Evolutionary conservation across 495 filamentous ascomycete genomes (phyloP).

Genomic region (Gamarada debralockiae): DNA sequence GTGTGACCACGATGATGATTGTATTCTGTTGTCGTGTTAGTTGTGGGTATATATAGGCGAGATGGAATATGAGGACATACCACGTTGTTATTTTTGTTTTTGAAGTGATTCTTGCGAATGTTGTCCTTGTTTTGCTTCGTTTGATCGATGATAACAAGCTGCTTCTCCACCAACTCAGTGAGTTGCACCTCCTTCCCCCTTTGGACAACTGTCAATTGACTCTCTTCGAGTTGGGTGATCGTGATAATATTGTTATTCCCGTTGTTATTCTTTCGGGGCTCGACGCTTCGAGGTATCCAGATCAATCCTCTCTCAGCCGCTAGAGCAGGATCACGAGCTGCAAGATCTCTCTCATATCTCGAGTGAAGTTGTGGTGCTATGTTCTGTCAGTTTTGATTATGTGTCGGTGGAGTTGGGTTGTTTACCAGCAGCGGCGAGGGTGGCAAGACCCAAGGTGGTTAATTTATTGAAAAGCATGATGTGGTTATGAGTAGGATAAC

Average conservation of each 20-base stretch:
- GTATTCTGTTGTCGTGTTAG: constrained; percentile 22
- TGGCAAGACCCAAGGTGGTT: constrained; percentile 16
- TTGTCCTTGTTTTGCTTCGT: constrained; percentile 15
- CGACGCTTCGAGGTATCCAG: constrained; percentile 14
- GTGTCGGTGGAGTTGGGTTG: neutral
- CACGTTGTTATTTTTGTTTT: constrained; percentile 21
- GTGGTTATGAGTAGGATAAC: neutral
- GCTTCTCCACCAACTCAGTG: constrained; percentile 11
- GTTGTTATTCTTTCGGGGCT: constrained; percentile 10
- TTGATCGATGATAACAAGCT: constrained; percentile 11
- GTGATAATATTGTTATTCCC: constrained; percentile 2
- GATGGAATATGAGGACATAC: constrained; percentile 8
- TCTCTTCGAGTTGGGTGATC: constrained; percentile 2
- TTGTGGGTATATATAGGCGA: neutral
- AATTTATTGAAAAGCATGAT: constrained; percentile 22
- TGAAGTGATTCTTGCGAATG: constrained; percentile 24
- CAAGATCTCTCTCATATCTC: constrained; percentile 6
- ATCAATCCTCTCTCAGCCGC: constrained; percentile 14
- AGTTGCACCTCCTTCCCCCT: constrained; percentile 12
- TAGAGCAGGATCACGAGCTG: constrained; percentile 3
- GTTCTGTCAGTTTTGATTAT: neutral
- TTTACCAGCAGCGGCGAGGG: constrained; percentile 19
- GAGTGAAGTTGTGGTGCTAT: constrained; percentile 17
- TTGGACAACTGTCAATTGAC: constrained; percentile 5
- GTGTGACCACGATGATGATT: constrained; percentile 16